Evolutionary conservation across 179 eudicot genomes (phyloP), one percentile per base, ranked within the genome.

Genomic region (Nepenthes alata): DNA sequence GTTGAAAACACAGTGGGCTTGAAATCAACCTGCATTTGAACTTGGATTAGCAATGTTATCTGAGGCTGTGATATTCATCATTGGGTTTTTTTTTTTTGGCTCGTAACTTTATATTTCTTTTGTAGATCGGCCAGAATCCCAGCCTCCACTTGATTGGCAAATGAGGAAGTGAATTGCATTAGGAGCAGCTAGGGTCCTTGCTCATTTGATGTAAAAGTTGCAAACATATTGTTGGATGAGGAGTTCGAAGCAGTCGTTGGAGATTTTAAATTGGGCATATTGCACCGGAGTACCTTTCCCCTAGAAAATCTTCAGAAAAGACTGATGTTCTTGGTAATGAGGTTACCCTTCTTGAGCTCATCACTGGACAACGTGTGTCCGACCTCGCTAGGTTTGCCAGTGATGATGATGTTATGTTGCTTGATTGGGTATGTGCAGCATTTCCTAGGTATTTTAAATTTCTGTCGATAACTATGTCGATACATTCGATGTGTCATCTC

Each of bases 191-290:
- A 70, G 78, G 58, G 81, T 78, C 57, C 81, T 77, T 57, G 72
- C 78, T 38, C 74, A 77, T 55, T 65, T 77, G 81, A 77, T 67
- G 81, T 77, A 3, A 77, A 77, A 60, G 81, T 78, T 57, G 81
- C 81, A 58, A 77, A 77, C 45, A 77, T 77, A 60, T 64, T 77
- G 61, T 45, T 25, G 25, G 25, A 25, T 25, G 25, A 25, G 25
- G 25, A 25, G 25, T 25, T 25, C 1, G 25, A 25, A 25, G 25
- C 25, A 25, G 25, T 25, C 25, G 25, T 25, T 25, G 25, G 25
- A 25, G 25, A 25, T 25, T 77, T 77, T 50, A 25, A 25, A 25
- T 25, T 25, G 25, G 25, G 25, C 25, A 25, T 25, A 25, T 25
- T 0, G 25, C 25, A 25, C 25, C 25, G 0, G 25, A 25, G 25